phyloP scores from a whole-genome alignment of 306 rosid genomes.

The Mucuna pruriens region DNA sequence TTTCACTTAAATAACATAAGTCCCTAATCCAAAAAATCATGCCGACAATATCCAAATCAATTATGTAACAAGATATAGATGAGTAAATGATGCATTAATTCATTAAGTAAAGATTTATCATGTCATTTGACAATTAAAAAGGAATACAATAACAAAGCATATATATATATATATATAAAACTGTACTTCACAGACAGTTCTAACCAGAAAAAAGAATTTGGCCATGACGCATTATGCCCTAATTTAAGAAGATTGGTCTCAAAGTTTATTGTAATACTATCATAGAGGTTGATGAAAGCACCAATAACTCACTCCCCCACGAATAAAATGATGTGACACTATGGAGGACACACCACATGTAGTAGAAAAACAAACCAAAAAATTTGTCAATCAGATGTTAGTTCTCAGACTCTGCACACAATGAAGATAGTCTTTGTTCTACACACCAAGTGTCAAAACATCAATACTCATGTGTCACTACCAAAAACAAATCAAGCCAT shows the following conservation, averaged over 20 bases:
- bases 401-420: slow-evolving; percentile 28
- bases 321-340: slow-evolving; percentile 47
- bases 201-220: background rate
- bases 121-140: background rate
- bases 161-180: background rate
- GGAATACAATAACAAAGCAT: background rate
- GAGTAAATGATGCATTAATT: background rate
- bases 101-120: background rate
- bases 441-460: slow-evolving; percentile 33
- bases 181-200: background rate
- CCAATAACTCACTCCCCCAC: slow-evolving; percentile 99
- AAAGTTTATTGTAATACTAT: slow-evolving; percentile 96
- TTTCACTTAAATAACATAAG: background rate
- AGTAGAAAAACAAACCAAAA: slow-evolving; percentile 35
- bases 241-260: slow-evolving; percentile 95
- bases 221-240: slow-evolving; percentile 88
- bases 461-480: slow-evolving; percentile 27
- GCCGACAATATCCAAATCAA: slow-evolving; percentile 14
- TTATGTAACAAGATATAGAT: background rate
- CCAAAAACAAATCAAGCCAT: slow-evolving; percentile 2
- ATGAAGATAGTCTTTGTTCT: slow-evolving; percentile 26
- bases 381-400: slow-evolving; percentile 20
- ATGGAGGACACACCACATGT: slow-evolving; percentile 55
- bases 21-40: slow-evolving; percentile 24
- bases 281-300: slow-evolving; percentile 92